Conservation (phyloP, 2,329 filamentous ascomycete species). For the Fusarium solani-melongenae region DNA sequence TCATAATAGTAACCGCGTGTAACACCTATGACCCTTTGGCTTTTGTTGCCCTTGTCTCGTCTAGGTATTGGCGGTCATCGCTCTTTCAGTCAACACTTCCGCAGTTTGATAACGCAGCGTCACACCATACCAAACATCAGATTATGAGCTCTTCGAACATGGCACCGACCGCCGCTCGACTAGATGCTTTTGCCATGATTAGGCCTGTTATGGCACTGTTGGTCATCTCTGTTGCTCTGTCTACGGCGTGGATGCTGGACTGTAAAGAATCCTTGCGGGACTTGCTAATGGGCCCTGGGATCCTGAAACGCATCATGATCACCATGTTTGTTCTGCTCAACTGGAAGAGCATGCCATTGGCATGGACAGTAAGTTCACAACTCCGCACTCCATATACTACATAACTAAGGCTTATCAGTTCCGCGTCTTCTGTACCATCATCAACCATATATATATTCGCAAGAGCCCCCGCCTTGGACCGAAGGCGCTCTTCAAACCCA, state of each 20-base stretch:
- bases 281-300: neutral
- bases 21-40: neutral
- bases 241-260: neutral
- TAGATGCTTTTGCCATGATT: neutral
- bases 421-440: neutral
- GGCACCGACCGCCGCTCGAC: neutral
- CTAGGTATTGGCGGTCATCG: neutral
- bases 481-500: neutral
- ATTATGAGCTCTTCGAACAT: neutral
- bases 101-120: neutral
- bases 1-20: neutral
- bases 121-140: neutral
- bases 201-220: neutral
- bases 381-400: neutral
- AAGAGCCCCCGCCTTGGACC: neutral
- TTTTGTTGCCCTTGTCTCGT: neutral
- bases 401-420: neutral
- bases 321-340: neutral
- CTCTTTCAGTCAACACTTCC: neutral
- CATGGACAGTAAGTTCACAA: neutral
- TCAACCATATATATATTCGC: neutral
- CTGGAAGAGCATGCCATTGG: neutral
- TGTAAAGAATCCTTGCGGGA: neutral
- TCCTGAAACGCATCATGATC: neutral
- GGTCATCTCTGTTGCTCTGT: neutral